Conservation (phyloP, 1,284 basidiomycete species). For the Trichosporon faecale region DNA sequence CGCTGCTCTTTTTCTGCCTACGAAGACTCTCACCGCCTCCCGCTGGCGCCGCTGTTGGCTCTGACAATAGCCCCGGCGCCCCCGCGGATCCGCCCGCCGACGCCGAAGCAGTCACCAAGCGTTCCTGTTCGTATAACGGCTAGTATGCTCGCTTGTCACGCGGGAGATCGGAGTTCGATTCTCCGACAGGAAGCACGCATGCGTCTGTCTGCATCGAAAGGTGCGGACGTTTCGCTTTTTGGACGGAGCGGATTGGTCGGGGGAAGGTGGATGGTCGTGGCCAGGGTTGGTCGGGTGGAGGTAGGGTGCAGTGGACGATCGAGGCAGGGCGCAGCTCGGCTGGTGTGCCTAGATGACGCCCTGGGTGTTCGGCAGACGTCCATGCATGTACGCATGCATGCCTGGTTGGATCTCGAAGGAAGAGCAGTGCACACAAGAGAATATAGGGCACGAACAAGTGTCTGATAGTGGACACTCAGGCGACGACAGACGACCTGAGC, state of each 20-base stretch:
- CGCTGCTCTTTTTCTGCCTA: no score
- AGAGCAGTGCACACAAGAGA: no score
- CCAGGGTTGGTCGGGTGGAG: not conserved
- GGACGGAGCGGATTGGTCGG: not conserved
- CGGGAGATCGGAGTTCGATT: conserved; percentile 5
- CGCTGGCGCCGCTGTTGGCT: no score
- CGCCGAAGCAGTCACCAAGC: not conserved
- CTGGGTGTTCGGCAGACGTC: no score
- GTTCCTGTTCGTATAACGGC: conserved; percentile 4
- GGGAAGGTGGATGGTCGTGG: not conserved
- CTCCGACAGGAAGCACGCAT: conserved; percentile 1
- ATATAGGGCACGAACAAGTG: no score
- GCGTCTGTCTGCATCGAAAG: not conserved
- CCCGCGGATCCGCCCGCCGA: not conserved
- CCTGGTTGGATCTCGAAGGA: no score
- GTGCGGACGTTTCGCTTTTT: not conserved
- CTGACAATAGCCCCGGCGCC: not conserved
- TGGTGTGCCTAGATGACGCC: no score
- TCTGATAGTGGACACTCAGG: no score
- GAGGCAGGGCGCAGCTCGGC: no score
- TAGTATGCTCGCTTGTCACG: conserved; percentile 5
- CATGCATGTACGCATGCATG: no score
- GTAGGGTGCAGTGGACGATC: not conserved
- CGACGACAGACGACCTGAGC: not conserved
- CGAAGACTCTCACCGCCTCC: no score